Evolutionary conservation across 352 stramenopile genomes (phyloP), one percentile per base, ranked within the genome.

Genomic region (Globisporangium irregulare): DNA sequence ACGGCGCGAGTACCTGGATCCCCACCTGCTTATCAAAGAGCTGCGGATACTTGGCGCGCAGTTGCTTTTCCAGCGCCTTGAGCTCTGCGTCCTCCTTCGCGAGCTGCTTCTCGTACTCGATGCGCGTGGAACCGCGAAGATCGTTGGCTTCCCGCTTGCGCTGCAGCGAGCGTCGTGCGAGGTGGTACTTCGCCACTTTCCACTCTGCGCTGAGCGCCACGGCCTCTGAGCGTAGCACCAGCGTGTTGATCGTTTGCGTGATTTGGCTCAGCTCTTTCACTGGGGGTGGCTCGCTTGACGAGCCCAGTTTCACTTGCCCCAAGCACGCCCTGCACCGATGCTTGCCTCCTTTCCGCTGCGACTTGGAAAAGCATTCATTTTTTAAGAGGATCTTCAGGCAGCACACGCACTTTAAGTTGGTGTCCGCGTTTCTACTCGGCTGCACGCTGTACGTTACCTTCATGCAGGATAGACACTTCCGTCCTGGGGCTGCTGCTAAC

Each of bases 41-140:
- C 20, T 4, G 5, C 7, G 51, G 20, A 12, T 59, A 22, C 12
- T 38, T 9, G 8, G 22, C 22, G 8, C 63, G 36, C 12, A 62
- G 9, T 27, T 62, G 50, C 27, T 22, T 63, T 29, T 68, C 53
- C 20, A 61, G 53, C 12, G 41, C 54, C 22, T 58, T 29, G 36
- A 68, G 43, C 24, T 59, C 53, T 4, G 36, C 6, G 8, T 77
- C 68, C 27, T 77, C 64, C 22, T 56, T 67, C 6, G 15, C 38
- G 15, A 77, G 68, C 22, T 74, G 64, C 50, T 53, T 29, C 25
- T 72, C 62, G 15, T 77, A 77, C 18, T 72, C 72, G 6, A 72
- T 1, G 4, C 68, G 68, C 7, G 72, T 74, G 4, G 64, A 67
- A 4, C 72, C 72, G 1, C 68, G 59, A 4, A 77, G 61, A 54